A percentile compares a stretch with the other conserved stretches of the same genome.
These are phyloP conservation scores for Chara braunii DNA, from an alignment of 139 green algal genomes.

Conservation along the genomic window DNA sequence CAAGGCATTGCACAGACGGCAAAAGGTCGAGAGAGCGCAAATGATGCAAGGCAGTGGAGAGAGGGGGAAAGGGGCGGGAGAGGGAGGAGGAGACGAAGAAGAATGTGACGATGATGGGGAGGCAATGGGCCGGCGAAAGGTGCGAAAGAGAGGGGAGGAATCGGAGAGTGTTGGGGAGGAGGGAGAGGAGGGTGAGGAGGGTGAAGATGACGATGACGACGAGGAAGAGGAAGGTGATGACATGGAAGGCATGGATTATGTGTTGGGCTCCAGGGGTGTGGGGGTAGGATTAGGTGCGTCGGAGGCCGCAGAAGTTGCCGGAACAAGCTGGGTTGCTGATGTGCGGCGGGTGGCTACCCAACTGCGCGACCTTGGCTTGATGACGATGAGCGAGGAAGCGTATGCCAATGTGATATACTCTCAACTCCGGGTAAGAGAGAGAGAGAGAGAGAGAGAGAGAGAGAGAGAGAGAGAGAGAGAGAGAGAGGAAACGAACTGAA, in stretches of 20 bases:
- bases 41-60: background rate
- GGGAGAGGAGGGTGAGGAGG: background rate
- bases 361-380: constrained; percentile 8
- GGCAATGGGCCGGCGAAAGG: no score
- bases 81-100: background rate
- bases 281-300: background rate
- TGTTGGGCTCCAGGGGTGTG: background rate
- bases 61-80: background rate
- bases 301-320: background rate
- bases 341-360: background rate
- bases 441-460: no score
- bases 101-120: background rate
- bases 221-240: background rate
- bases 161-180: background rate
- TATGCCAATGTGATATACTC: background rate
- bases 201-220: background rate
- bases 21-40: background rate
- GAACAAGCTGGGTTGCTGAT: background rate
- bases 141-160: background rate
- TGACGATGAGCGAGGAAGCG: constrained; percentile 3
- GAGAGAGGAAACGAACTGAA: no score
- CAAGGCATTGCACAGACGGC: no score
- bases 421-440: constrained; percentile 1
- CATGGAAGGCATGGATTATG: constrained; percentile 12
- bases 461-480: no score